Evolutionary conservation across 1,139 yeast species (phyloP), one percentile per base, ranked within the genome.

Genomic region (Protomyces macrosporus): DNA sequence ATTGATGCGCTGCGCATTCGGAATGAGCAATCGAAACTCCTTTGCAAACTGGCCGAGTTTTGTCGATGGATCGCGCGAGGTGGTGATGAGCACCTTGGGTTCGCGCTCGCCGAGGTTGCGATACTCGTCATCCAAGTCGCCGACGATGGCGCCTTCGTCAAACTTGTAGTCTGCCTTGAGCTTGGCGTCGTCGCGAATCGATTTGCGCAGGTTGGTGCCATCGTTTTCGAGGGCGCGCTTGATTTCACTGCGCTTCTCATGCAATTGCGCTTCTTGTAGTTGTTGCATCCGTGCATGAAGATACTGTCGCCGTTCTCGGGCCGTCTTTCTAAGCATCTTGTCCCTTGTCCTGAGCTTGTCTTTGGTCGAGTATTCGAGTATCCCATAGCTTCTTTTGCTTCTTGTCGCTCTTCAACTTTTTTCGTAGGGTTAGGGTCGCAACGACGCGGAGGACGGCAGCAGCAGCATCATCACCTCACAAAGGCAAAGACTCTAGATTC

Each of bases 271-370:
- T 69, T 93, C 98, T 74, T 95, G 97, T 45, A 91, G 81, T 73
- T 90, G 95, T 55, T 89, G 84, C 0, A 97, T 88, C 73, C 91
- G 90, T 64, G 91, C 82, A 78, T 89, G 93, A 53, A 91, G 80
- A 71, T 90, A 93, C 72, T 93, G 98, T 76, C 96, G 84, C 78
- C 98, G 83, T 75, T 91, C 97, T 78, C 98, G 85, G 23, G 97
- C 97, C 73, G 90, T 96, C 79, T 88, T 85, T 77, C 98, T 83
- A 67, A 68, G 48, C 67, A 63, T 62, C 50, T 3, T 52, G 32
- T 39, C 36, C 34, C 39, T 36, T 33, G 39, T 30, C 34, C 48
- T 35, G 16, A n/a, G 9, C 16, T 39, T 39, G 42, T 39, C 42
- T 9, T 39, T 7, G 42, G n/a, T 39, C 12, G 12, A 5, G 42